Conservation (phyloP, 768 basidiomycete genomes). For the Termitomyces sp. region DNA sequence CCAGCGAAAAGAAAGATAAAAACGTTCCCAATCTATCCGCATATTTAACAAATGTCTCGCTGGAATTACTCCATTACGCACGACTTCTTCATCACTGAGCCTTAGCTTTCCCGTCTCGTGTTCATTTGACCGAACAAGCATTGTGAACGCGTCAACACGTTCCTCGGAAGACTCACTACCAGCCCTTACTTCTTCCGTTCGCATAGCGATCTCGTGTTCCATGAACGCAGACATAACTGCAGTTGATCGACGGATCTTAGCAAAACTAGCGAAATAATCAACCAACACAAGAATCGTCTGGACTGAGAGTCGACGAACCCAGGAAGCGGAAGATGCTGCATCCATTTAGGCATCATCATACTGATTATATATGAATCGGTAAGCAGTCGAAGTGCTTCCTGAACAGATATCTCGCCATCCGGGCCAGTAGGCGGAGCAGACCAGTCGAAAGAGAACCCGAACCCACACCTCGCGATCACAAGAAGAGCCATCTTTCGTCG, state of each 20-base stretch:
- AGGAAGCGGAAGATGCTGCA: conserved; percentile 7
- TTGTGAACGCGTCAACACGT: conserved; percentile 30
- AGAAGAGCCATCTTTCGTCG: conserved; percentile 31
- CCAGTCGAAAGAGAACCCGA: conserved; percentile 38
- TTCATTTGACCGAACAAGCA: conserved; percentile 41
- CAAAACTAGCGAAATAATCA: conserved; percentile 17
- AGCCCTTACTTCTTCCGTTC: conserved; percentile 21
- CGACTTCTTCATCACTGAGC: conserved; percentile 34
- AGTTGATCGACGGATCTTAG: conserved; percentile 20
- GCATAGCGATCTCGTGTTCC: conserved; percentile 25
- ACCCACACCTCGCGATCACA: conserved; percentile 37
- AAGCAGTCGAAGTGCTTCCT: conserved; percentile 28
- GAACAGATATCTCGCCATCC: conserved; percentile 31
- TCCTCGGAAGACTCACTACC: conserved; percentile 1
- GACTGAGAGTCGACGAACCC: conserved; percentile 1
- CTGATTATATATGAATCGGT: conserved; percentile 17
- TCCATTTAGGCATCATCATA: conserved; percentile 3
- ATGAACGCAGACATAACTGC: conserved; percentile 28
- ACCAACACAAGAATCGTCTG: neutral
- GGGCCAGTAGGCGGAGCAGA: conserved; percentile 25
- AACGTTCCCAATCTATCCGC: conserved; percentile 42
- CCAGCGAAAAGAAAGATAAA: conserved; percentile 52
- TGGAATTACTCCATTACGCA: conserved; percentile 10
- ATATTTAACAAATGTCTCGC: neutral
- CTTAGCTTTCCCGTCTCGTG: conserved; percentile 31